Percentiles rank a stretch among this genome's conserved stretches.
Conservation (phyloP, 2,329 filamentous ascomycete species). For the Hypoxylon sp. region DNA sequence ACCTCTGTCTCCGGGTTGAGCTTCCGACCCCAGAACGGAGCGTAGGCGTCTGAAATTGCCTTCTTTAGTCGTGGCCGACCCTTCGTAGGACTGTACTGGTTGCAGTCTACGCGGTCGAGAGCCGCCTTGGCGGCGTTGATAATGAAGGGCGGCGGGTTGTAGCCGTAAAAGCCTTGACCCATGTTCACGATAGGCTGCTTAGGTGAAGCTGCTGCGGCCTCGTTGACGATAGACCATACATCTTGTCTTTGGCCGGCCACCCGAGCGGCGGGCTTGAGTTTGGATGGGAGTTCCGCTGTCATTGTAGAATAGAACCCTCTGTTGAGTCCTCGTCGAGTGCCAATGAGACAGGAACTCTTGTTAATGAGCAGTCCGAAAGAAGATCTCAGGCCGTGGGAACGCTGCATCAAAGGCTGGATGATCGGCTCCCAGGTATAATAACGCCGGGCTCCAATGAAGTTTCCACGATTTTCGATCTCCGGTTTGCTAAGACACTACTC, state of each 20-base stretch:
- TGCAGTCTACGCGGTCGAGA: slow-evolving; percentile 92
- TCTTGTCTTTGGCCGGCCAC: slow-evolving; percentile 63
- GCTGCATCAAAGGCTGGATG: slow-evolving; percentile 40
- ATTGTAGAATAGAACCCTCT: slow-evolving; percentile 53
- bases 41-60: slow-evolving; percentile 92
- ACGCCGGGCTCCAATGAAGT: slow-evolving; percentile 15
- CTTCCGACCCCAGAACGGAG: slow-evolving; percentile 83
- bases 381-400: slow-evolving; percentile 29
- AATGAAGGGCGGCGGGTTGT: slow-evolving; percentile 93
- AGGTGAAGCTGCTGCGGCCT: slow-evolving; percentile 71
- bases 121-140: slow-evolving; percentile 91
- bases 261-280: slow-evolving; percentile 63
- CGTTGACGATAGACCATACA: slow-evolving; percentile 73
- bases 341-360: slow-evolving; percentile 13
- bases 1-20: slow-evolving; percentile 93
- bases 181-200: slow-evolving; percentile 74
- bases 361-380: slow-evolving; percentile 13
- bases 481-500: slow-evolving; percentile 7
- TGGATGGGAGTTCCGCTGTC: slow-evolving; percentile 54
- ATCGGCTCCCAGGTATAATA: slow-evolving; percentile 1
- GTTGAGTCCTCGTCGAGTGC: slow-evolving; percentile 9
- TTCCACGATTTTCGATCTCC: slow-evolving; percentile 13
- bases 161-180: slow-evolving; percentile 83
- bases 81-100: slow-evolving; percentile 97
- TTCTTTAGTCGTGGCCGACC: slow-evolving; percentile 91